A percentile compares a stretch with the other conserved stretches of the same genome.
phyloP scores from a whole-genome alignment of 2,329 filamentous ascomycete genomes.

The Aureobasidium subglaciale region DNA sequence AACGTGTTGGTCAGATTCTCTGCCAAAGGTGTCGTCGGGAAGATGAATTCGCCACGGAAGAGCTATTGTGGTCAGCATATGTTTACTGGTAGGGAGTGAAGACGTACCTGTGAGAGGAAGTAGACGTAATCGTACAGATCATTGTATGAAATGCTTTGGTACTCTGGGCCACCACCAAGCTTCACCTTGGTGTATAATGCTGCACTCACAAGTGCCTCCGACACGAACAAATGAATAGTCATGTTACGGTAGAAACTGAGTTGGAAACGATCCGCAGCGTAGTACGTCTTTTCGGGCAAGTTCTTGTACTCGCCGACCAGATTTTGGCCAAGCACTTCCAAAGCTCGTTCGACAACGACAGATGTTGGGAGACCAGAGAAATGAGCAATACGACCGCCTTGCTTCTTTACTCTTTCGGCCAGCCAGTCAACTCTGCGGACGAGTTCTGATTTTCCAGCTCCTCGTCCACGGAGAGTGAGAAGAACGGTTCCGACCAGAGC shows the following conservation, averaged over 20 bases:
- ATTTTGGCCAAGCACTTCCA: slow-evolving; percentile 85
- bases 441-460: slow-evolving; percentile 81
- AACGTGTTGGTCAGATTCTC: slow-evolving; percentile 77
- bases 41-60: slow-evolving; percentile 96
- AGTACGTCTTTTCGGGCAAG: slow-evolving; percentile 85
- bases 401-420: slow-evolving; percentile 68
- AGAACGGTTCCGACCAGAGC: slow-evolving; percentile 91
- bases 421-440: slow-evolving; percentile 88
- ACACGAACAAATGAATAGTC: slow-evolving; percentile 97
- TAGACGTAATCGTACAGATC: slow-evolving; percentile 71
- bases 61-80: slow-evolving; percentile 44
- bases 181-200: slow-evolving; percentile 90
- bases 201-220: slow-evolving; percentile 81
- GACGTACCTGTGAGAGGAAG: slow-evolving; percentile 67
- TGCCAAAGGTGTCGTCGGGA: slow-evolving; percentile 75
- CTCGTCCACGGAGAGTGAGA: slow-evolving; percentile 81
- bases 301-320: slow-evolving; percentile 74
- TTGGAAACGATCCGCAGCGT: slow-evolving; percentile 89
- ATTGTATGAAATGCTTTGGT: slow-evolving; percentile 69
- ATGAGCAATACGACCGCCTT: slow-evolving; percentile 88
- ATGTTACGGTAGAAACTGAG: slow-evolving; percentile 98
- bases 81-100: neutral
- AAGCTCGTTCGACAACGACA: slow-evolving; percentile 77
- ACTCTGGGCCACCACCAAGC: slow-evolving; percentile 73
- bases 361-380: slow-evolving; percentile 75